Conservation (phyloP, 345 rosid genomes). For the Anacardium occidentale region DNA sequence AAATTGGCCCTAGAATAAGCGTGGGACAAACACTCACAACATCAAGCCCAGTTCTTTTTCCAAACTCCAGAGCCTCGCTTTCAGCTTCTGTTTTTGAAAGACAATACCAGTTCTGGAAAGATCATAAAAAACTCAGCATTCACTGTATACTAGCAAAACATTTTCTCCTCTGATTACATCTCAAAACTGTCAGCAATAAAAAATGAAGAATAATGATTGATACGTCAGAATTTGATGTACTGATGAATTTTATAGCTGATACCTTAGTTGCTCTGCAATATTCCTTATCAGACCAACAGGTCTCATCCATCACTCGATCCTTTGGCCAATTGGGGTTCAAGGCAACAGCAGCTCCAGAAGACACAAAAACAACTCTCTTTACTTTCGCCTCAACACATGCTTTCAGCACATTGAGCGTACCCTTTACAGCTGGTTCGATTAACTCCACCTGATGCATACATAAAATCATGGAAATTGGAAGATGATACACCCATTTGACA, state of each 20-base stretch:
- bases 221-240: neutral
- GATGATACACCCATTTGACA: neutral
- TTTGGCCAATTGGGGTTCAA: constrained; percentile 62
- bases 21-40: constrained; percentile 58
- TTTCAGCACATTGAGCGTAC: constrained; percentile 63
- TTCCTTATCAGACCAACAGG: constrained; percentile 64
- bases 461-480: neutral
- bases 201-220: neutral
- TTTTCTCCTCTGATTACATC: neutral
- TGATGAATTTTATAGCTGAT: neutral
- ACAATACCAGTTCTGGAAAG: constrained; percentile 68
- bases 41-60: constrained; percentile 49
- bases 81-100: constrained; percentile 75
- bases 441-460: constrained; percentile 41
- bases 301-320: constrained; percentile 47
- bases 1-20: constrained; percentile 52
- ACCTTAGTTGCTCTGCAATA: constrained; percentile 53
- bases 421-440: constrained; percentile 65
- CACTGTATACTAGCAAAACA: neutral
- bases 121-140: constrained; percentile 2
- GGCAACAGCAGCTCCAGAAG: constrained; percentile 48
- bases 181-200: neutral
- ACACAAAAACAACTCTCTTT: constrained; percentile 62
- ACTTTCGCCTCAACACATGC: constrained; percentile 59
- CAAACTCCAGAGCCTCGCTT: constrained; percentile 61